These are phyloP conservation scores for Metschnikowia santaceciliae DNA, from an alignment of 805 yeast species.

Conservation along the genomic window DNA sequence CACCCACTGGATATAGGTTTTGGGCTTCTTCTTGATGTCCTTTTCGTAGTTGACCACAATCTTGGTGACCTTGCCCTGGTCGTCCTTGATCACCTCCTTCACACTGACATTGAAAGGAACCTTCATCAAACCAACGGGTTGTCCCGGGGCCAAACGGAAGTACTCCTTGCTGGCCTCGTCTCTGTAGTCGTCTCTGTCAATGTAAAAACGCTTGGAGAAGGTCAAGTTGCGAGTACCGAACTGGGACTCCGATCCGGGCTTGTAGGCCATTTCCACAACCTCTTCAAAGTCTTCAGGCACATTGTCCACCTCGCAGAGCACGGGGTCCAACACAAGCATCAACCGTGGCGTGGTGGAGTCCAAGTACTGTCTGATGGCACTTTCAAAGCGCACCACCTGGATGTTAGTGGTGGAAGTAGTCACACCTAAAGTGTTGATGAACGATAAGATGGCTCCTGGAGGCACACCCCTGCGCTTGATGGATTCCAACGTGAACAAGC, in stretches of 20 bases:
- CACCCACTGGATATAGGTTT: slow-evolving; percentile 96
- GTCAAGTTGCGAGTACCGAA: slow-evolving; percentile 64
- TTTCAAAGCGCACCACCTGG: slow-evolving; percentile 85
- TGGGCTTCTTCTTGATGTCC: slow-evolving; percentile 65
- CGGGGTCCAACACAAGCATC: slow-evolving; percentile 88
- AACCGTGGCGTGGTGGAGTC: slow-evolving; percentile 92
- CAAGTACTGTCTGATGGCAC: slow-evolving; percentile 79
- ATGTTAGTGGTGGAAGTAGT: slow-evolving; percentile 91
- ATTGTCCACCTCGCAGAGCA: slow-evolving; percentile 79
- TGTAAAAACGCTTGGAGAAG: slow-evolving; percentile 73
- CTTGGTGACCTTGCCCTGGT: slow-evolving; percentile 58
- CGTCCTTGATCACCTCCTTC: slow-evolving; percentile 60
- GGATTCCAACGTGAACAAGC: slow-evolving; percentile 91
- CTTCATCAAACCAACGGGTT: slow-evolving; percentile 89
- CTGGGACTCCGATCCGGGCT: slow-evolving; percentile 65
- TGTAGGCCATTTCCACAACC: slow-evolving; percentile 74
- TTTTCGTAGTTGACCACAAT: slow-evolving; percentile 79
- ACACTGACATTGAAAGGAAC: slow-evolving; percentile 83
- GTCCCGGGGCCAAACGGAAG: slow-evolving; percentile 90
- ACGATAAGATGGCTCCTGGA: slow-evolving; percentile 93
- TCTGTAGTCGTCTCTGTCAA: slow-evolving; percentile 86
- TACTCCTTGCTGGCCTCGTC: slow-evolving; percentile 60
- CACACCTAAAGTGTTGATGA: slow-evolving; percentile 93
- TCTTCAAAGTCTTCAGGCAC: slow-evolving; percentile 71
- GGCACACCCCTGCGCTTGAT: slow-evolving; percentile 97